phyloP scores from a whole-genome alignment of 2,329 filamentous ascomycete species.

The Amauroascus niger region DNA sequence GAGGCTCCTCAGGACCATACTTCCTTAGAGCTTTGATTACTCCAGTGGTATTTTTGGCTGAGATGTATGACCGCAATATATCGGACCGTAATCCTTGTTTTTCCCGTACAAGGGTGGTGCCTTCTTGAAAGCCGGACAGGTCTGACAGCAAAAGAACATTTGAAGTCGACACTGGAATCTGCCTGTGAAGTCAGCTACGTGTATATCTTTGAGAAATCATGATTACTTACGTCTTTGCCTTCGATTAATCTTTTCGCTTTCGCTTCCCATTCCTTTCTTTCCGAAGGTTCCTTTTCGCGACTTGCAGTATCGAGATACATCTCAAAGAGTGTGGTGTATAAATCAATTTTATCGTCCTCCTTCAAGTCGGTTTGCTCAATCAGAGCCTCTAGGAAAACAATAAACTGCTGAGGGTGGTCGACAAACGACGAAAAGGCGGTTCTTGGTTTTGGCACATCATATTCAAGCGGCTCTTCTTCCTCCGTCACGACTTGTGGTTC shows the following conservation, averaged over 20 bases:
- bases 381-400: conserved; percentile 83
- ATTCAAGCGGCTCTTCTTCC: conserved; percentile 45
- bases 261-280: conserved; percentile 72
- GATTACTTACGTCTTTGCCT: conserved; percentile 51
- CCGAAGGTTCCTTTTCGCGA: conserved; percentile 54
- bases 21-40: conserved; percentile 83
- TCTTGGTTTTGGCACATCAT: conserved; percentile 70
- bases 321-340: conserved; percentile 92
- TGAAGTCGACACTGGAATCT: conserved; percentile 78
- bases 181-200: conserved; percentile 8
- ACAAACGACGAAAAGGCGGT: conserved; percentile 95
- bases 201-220: background rate
- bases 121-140: conserved; percentile 78
- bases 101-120: conserved; percentile 85
- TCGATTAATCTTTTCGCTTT: conserved; percentile 87
- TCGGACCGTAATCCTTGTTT: conserved; percentile 86
- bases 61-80: conserved; percentile 92
- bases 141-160: conserved; percentile 90
- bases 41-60: conserved; percentile 80
- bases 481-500: conserved; percentile 24
- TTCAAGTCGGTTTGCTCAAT: conserved; percentile 61
- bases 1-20: conserved; percentile 83
- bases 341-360: conserved; percentile 66
- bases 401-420: conserved; percentile 84
- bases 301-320: conserved; percentile 92